Base-by-base conservation (phyloP, 1,284 basidiomycete species). In the Puccinia triticina region DNA sequence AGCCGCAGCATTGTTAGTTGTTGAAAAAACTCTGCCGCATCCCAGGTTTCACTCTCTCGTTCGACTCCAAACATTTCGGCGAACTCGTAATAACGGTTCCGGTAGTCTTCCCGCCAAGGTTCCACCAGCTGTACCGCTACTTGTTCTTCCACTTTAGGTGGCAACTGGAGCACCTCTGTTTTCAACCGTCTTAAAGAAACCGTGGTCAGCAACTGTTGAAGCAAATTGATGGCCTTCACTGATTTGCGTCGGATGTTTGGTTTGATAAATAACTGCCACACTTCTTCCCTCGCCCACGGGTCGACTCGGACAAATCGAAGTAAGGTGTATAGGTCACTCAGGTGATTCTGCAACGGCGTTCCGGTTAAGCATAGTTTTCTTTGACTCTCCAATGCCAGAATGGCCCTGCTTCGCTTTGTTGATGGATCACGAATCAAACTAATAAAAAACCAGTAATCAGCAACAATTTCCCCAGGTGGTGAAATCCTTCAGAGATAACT, bases 321-420 rank as follows among this genome's bases (percentile, higher is more conserved):
- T 46, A 67, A 40, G 3, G 34, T 67, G 8, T 67, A 67, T 14
- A 67, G 32, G 64, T 67, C 64, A 40, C 34, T 67, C 34, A 67
- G 40, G 40, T 46, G 64, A 40, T 67, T 67, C 34, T 67, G 64
- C 34, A 67, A 12, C 10, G 64, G 64, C 0, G 64, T 67, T 40
- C 64, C 64, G 1, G 64, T 67, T 21, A 67, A 40, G 40, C 64
- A 67, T 4, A 67, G 8, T 46, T 67, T 67, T 37, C 34, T 5
- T 37, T 67, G 34, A 16, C 18, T 40, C 34, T 67, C 23, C 34
- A 67, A 67, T 0, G 64, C 64, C 16, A 67, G 21, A 67, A 67
- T 67, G 32, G 64, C 64, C 64, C 64, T 8, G 64, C 64, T 67
- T 46, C 34, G 64, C 32, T 67, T 67, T 4, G 64, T 67, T 2